Conservation (phyloP, 148 eudicot genomes). For the Vaccinium darrowii region DNA sequence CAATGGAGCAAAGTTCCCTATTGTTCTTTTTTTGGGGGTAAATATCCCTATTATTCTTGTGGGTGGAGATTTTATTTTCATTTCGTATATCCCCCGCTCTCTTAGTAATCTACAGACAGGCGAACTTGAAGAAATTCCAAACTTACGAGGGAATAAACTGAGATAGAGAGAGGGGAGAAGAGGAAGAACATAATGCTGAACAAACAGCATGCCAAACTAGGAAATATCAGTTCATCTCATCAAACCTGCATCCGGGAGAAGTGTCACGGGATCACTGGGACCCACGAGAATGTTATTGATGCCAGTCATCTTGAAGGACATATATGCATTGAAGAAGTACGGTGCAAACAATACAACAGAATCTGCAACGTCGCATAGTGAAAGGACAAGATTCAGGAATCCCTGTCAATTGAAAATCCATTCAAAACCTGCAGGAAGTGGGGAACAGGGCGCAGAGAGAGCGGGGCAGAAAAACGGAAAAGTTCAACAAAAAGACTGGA, state of each 20-base stretch:
- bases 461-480: neutral
- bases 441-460: neutral
- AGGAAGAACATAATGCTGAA: neutral
- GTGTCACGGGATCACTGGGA: slow-evolving; percentile 32
- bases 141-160: neutral
- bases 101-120: neutral
- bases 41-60: neutral
- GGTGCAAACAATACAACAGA: slow-evolving; percentile 41
- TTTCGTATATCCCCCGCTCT: neutral
- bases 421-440: neutral
- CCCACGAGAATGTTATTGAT: slow-evolving; percentile 36
- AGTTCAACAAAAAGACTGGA: neutral
- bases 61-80: neutral
- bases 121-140: neutral
- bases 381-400: slow-evolving; percentile 33
- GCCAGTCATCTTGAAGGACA: slow-evolving; percentile 35
- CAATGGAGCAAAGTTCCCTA: neutral
- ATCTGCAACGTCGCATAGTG: slow-evolving; percentile 31
- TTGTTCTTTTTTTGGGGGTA: neutral
- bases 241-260: slow-evolving; percentile 37
- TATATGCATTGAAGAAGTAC: slow-evolving; percentile 39
- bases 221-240: neutral
- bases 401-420: slow-evolving; percentile 24
- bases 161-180: neutral
- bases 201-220: neutral